Evolutionary conservation across 2,329 filamentous ascomycete species (phyloP).

Genomic region (Pseudogymnoascus pannorum): DNA sequence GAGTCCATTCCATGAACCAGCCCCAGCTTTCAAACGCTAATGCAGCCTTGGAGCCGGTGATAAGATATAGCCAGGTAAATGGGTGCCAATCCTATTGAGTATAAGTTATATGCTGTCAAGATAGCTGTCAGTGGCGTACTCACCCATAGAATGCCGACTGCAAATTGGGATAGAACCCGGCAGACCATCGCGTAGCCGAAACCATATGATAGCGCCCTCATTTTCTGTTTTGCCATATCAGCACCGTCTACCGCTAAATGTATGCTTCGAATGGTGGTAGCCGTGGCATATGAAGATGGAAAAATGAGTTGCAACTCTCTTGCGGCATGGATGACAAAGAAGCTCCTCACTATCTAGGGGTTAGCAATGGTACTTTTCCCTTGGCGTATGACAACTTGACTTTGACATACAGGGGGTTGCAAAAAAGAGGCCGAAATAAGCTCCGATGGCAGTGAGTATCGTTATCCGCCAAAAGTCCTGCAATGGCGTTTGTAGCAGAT

Average conservation of each 20-base stretch:
- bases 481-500: constrained; percentile 26
- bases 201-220: constrained; percentile 33
- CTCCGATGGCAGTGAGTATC: constrained; percentile 15
- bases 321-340: constrained; percentile 34
- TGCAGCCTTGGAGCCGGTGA: constrained; percentile 21
- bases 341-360: constrained; percentile 35
- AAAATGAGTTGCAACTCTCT: constrained; percentile 36
- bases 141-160: constrained; percentile 37
- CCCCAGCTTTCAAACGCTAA: constrained; percentile 35
- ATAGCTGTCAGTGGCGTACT: not conserved
- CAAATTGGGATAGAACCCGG: constrained; percentile 38
- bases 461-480: constrained; percentile 15
- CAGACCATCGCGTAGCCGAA: constrained; percentile 34
- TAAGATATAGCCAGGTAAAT: constrained; percentile 25
- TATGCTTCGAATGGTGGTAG: constrained; percentile 40
- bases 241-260: constrained; percentile 36
- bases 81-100: not conserved
- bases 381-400: not conserved
- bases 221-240: constrained; percentile 34
- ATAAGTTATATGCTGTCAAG: not conserved
- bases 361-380: constrained; percentile 19
- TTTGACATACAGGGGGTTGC: not conserved
- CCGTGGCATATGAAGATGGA: constrained; percentile 37
- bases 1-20: constrained; percentile 34
- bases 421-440: constrained; percentile 35